Evolutionary conservation across 2,329 filamentous ascomycete genomes (phyloP), one percentile per base, ranked within the genome.

Genomic region (Paecilomyces niveus): DNA sequence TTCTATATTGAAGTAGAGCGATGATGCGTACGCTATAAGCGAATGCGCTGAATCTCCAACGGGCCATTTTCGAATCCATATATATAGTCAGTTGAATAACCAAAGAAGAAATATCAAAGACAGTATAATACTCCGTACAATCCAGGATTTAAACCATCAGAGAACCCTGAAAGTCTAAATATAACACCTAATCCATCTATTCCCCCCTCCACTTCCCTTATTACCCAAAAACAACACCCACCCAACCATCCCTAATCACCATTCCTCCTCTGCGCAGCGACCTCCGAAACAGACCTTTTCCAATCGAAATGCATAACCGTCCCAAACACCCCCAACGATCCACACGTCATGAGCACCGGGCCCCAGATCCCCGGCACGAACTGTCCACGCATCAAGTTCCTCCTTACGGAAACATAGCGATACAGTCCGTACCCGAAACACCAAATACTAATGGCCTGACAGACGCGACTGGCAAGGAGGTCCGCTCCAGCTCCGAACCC

Each of bases 281-380:
- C 15, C 39, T 8, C 39, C 15, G 13, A n/a, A 5, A 39, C 15
- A 39, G 6, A 7, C 39, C n/a, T n/a, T 45, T 18, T 45, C 39
- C 39, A 45, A 9, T 45, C 39, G n/a, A 45, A 45, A 54, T 59
- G 54, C 52, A 62, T 55, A 21, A 61, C 55, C 22, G 58, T 55
- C 9, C 55, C 57, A 51, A 66, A 54, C 1, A 57, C 50, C 1
- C 62, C 64, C 21, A 66, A 52, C 11, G 59, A 60, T 1, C 65
- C 65, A 55, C 55, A 49, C 11, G 69, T 70, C 62, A 71, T 68
- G 11, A 71, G 61, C 9, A 68, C 59, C 24, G 69, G 67, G 0
- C 69, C 69, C 69, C 68, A 71, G 49, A 71, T 63, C 1, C 67
- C 67, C 8, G 69, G 68, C 3, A 68, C 64, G 60, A 70, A 71